Percentiles rank a stretch among this genome's conserved stretches.
Evolutionary conservation across 2,329 filamentous ascomycete genomes (phyloP).

Genomic region (Exutisphaerella laricina): DNA sequence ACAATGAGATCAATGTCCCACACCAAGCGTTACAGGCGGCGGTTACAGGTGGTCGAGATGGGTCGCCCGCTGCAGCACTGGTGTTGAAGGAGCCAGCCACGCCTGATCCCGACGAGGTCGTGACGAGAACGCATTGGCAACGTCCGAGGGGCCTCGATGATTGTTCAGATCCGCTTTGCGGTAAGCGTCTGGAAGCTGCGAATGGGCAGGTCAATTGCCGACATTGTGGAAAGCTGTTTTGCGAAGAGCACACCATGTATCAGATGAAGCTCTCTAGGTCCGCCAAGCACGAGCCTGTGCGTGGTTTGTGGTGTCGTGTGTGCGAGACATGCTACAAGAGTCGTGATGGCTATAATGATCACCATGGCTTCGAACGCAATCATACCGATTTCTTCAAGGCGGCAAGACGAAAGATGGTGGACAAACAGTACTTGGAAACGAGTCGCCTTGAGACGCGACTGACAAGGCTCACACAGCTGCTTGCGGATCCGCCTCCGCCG

Average conservation of each 20-base stretch:
- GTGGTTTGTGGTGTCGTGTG: slow-evolving; percentile 88
- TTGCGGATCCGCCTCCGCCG: slow-evolving; percentile 64
- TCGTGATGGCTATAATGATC: slow-evolving; percentile 86
- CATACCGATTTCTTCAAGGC: slow-evolving; percentile 66
- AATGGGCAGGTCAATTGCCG: slow-evolving; percentile 89
- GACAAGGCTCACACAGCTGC: slow-evolving; percentile 78
- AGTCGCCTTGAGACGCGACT: slow-evolving; percentile 86
- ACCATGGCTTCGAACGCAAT: slow-evolving; percentile 57
- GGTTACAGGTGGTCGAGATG: slow-evolving; percentile 20
- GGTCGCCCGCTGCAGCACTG: slow-evolving; percentile 28
- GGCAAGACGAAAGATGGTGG: slow-evolving; percentile 70
- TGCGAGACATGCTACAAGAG: slow-evolving; percentile 99
- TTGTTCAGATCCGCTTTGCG: slow-evolving; percentile 85
- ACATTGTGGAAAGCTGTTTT: slow-evolving; percentile 88
- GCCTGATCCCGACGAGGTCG: slow-evolving; percentile 80
- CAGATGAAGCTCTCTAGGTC: slow-evolving; percentile 95
- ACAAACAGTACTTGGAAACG: slow-evolving; percentile 80
- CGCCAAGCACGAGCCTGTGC: slow-evolving; percentile 80
- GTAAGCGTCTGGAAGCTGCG: slow-evolving; percentile 67
- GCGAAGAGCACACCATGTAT: slow-evolving; percentile 98
- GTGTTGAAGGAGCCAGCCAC: slow-evolving; percentile 34
- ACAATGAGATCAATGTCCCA: slow-evolving; percentile 54
- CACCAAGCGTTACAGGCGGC: slow-evolving; percentile 12
- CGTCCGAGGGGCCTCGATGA: slow-evolving; percentile 64
- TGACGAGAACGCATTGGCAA: slow-evolving; percentile 88